A percentile compares a stretch with the other conserved stretches of the same genome.
These are phyloP conservation scores for Beauveria medogensis DNA, from an alignment of 2,329 filamentous ascomycete genomes.

Conservation along the genomic window DNA sequence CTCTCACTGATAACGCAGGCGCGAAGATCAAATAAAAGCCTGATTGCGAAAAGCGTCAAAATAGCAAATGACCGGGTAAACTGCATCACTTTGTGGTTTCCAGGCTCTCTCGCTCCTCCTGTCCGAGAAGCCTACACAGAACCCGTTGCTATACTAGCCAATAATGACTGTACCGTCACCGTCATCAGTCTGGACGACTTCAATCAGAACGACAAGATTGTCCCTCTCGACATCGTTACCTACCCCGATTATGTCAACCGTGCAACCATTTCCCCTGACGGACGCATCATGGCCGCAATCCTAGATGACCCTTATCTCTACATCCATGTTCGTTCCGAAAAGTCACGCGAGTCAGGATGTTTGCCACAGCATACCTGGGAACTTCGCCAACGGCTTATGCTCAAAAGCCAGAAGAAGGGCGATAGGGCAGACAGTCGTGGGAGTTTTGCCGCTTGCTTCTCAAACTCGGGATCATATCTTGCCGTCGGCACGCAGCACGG, in stretches of 20 bases:
- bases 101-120: slow-evolving; percentile 26
- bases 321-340: slow-evolving; percentile 56
- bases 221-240: slow-evolving; percentile 60
- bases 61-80: slow-evolving; percentile 56
- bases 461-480: slow-evolving; percentile 59
- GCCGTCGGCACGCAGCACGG: slow-evolving; percentile 76
- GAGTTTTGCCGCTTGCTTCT: slow-evolving; percentile 75
- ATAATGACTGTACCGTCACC: slow-evolving; percentile 86
- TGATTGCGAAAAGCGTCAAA: slow-evolving; percentile 43
- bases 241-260: slow-evolving; percentile 88
- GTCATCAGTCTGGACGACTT: slow-evolving; percentile 69
- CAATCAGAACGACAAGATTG: slow-evolving; percentile 30
- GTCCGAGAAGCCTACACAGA: slow-evolving; percentile 35
- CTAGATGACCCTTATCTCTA: slow-evolving; percentile 83
- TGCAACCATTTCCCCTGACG: slow-evolving; percentile 86
- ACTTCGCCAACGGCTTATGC: slow-evolving; percentile 41
- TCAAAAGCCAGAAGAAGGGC: slow-evolving; percentile 48
- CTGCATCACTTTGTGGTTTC: slow-evolving; percentile 58
- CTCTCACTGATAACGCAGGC: slow-evolving; percentile 31
- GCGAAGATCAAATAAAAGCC: slow-evolving; percentile 33
- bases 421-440: slow-evolving; percentile 51
- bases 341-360: slow-evolving; percentile 25
- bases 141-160: slow-evolving; percentile 66
- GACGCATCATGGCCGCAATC: slow-evolving; percentile 69
- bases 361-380: slow-evolving; percentile 40